Evolutionary conservation across 768 basidiomycete genomes (phyloP), one percentile per base, ranked within the genome.

Genomic region (Amanita pseudoporphyria): DNA sequence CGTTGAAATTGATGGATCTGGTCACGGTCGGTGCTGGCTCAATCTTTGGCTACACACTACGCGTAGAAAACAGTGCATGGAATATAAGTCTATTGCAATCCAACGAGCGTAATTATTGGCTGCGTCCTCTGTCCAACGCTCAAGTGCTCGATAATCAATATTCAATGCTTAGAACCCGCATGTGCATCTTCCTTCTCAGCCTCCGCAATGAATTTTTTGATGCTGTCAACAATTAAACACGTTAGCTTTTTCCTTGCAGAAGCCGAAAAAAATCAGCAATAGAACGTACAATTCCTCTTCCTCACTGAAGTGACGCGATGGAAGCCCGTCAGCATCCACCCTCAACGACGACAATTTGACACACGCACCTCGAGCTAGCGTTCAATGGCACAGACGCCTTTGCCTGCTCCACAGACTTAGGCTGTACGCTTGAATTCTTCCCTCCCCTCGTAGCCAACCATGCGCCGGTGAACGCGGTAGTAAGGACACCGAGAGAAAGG

Each of bases 241-340:
- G 35, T 45, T 22, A 60, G 56, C 70, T 66, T 64, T 52, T 9
- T 5, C 21, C 16, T 19, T 4, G 6, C 14, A 5, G 19, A 3
- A 6, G 18, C 13, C 44, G 19, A 31, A 18, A 18, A 18, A 32
- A 16, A 37, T 14, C 22, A 12, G 2, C 12, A 24, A 26, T 35
- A 56, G 26, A 62, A 79, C 78, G 65, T 69, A 91, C 88, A 91
- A 91, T 55, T 81, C 72, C 61, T 87, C 88, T 63, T 92, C 89
- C 64, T 91, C 87, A 54, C 87, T 90, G 58, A 16, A 61, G 52
- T 53, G 44, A 46, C 43, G 26, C 43, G 46, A 42, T 16, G n/a
- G 41, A 44, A n/a, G 41, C 56, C 36, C 60, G 52, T 40, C 45
- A 51, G 43, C 42, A 52, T n/a, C 22, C 39, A 45, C 24, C 31